Conservation (phyloP, 1,284 basidiomycete species). For the Phenoliferia sp. region DNA sequence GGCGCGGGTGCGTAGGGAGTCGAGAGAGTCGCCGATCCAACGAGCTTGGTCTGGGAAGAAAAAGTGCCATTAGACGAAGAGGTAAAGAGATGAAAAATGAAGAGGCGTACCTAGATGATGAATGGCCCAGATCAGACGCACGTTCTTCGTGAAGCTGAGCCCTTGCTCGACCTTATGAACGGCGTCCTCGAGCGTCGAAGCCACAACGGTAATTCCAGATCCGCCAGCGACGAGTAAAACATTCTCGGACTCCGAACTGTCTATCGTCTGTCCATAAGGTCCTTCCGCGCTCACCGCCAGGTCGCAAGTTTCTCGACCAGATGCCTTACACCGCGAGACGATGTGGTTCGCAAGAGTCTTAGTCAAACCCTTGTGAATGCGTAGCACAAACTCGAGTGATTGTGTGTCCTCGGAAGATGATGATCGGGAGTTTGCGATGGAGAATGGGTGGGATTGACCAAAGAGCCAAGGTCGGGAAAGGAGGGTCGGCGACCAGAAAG, state of each 20-base stretch:
- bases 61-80: not conserved
- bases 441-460: conserved; percentile 30
- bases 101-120: conserved; percentile 18
- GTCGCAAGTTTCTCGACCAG: not conserved
- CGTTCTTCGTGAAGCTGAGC: not conserved
- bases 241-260: conserved; percentile 10
- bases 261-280: conserved; percentile 9
- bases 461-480: conserved; percentile 13
- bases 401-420: not conserved
- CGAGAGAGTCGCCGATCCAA: conserved; percentile 17
- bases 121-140: conserved; percentile 26
- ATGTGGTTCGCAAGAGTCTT: conserved; percentile 15
- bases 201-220: conserved; percentile 17
- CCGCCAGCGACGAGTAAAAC: conserved; percentile 28
- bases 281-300: conserved; percentile 21
- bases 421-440: conserved; percentile 15
- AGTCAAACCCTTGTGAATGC: conserved; percentile 24
- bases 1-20: conserved; percentile 1
- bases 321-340: not conserved
- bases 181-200: conserved; percentile 8
- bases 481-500: conserved; percentile 22
- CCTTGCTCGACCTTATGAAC: not conserved
- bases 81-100: conserved; percentile 3
- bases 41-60: conserved; percentile 18
- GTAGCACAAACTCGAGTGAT: conserved; percentile 20